Evolutionary conservation across 306 rosid species (phyloP), one percentile per base, ranked within the genome.

Genomic region (Hippophae rhamnoides): DNA sequence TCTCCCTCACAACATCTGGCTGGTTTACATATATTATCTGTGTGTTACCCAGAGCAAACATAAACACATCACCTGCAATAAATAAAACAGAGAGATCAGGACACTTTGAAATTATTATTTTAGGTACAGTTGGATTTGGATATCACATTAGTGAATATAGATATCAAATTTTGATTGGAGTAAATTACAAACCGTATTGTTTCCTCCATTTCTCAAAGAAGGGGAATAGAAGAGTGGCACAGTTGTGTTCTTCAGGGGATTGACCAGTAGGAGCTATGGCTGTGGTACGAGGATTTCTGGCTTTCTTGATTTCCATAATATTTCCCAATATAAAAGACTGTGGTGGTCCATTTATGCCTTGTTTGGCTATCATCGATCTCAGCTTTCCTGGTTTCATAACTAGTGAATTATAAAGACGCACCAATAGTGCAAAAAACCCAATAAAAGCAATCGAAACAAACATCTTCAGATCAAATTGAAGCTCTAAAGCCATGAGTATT

Each of bases 311-410:
- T 4, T 31, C 38, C 38, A 31, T 31, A 31, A 31, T 31, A 31
- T 31, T 31, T 31, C 38, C 38, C 5, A 76, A 65, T 0, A 80
- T 58, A 11, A 80, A 50, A 65, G 70, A 23, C 13, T 81, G 65
- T 13, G 76, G 49, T n/a, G 85, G 79, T 26, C 85, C 85, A 12
- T 6, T 73, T 43, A 80, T 76, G 7, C 85, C 77, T 70, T 80
- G 85, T 13, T 73, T 70, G 46, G 51, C 63, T 9, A 78, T 62
- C 58, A 11, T 8, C 13, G 71, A 70, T 1, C 79, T 60, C 43
- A 73, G 68, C 43, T 73, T 63, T n/a, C 54, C 18, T 7, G 79
- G 82, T 61, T 58, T 62, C 40, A 25, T 10, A 54, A 78, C 74
- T 5, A 73, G 26, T 1, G 10, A 13, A 49, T 13, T 46, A n/a